Evolutionary conservation across 2,329 filamentous ascomycete genomes (phyloP), one percentile per base, ranked within the genome.

Genomic region (Claviceps capensis): DNA sequence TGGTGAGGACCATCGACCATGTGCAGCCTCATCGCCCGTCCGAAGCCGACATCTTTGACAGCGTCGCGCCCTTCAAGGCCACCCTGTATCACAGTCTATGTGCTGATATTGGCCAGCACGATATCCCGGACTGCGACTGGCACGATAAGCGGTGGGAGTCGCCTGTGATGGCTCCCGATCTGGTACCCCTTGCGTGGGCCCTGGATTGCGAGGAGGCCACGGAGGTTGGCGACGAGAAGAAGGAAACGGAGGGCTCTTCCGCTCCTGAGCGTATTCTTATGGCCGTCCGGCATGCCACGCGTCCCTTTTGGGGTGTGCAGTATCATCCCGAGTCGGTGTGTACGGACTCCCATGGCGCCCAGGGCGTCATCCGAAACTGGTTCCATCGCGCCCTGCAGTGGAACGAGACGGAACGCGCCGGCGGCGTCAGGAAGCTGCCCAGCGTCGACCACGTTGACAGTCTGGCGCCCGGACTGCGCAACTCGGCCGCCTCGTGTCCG

Each of bases 311-410:
- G 83, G 90, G 86, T 0, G 74, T 95, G 17, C 90, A 95, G 62
- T 95, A 93, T 60, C 89, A 95, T 62, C 89, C 89, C 0, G 89
- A 96, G 65, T 95, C 88, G 0, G 79, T 88, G 14, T 95, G 88
- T 64, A 94, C 89, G 4, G 85, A 87, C 41, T 68, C 73, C 41
- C 68, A 73, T 3, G 76, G 77, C 54, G 83, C 85, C 1, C 77
- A 75, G 19, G 69, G 71, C 14, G 72, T 95, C 26, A 72, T 95
- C 38, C 67, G 67, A 49, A 88, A 86, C 60, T 95, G 89, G 88
- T 93, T 89, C 75, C 62, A 65, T 4, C 73, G 80, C 61, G 82
- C 82, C 1, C 67, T 74, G 51, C 63, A 66, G 43, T 89, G 85
- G 79, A 85, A 83, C 48, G 60, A 67, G 36, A 53, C 54, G 14